Percentiles rank a stretch among this genome's conserved stretches.
Evolutionary conservation across 805 yeast genomes (phyloP).

Genomic region (Starmerella apis): DNA sequence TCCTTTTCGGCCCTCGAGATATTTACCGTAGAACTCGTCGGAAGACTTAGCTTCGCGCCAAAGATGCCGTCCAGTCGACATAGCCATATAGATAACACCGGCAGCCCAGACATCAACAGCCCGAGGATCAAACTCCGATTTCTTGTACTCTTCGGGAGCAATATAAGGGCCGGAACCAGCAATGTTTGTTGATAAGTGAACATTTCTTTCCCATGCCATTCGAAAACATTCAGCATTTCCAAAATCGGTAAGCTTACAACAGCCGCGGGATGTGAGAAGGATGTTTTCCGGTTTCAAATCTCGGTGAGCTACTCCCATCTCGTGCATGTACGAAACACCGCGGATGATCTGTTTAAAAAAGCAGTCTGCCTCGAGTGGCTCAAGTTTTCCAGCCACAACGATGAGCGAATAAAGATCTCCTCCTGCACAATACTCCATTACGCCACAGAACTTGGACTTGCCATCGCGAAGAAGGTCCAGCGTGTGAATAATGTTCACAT

Average conservation of each 20-base stretch:
- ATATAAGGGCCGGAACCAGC: slow-evolving; percentile 85
- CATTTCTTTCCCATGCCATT: slow-evolving; percentile 72
- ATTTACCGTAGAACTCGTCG: slow-evolving; percentile 69
- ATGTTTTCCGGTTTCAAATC: slow-evolving; percentile 87
- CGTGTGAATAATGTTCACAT: slow-evolving; percentile 61
- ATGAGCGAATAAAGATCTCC: slow-evolving; percentile 63
- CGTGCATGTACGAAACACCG: slow-evolving; percentile 75
- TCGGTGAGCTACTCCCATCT: slow-evolving; percentile 85
- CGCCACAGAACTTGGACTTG: slow-evolving; percentile 62
- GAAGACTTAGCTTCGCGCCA: slow-evolving; percentile 70
- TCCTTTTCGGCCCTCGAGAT: slow-evolving; percentile 64
- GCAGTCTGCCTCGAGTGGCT: slow-evolving; percentile 69
- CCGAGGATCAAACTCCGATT: slow-evolving; percentile 55
- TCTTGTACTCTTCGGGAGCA: slow-evolving; percentile 73
- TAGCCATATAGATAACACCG: slow-evolving; percentile 65
- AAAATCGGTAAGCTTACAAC: slow-evolving; percentile 65
- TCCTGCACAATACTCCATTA: slow-evolving; percentile 90
- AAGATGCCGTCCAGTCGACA: slow-evolving; percentile 83
- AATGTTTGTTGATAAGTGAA: slow-evolving; percentile 53
- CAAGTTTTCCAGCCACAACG: slow-evolving; percentile 42
- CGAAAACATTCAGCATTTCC: slow-evolving; percentile 85
- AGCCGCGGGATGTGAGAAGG: slow-evolving; percentile 52
- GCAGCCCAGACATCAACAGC: slow-evolving; percentile 80
- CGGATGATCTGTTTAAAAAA: slow-evolving; percentile 73
- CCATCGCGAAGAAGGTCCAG: slow-evolving; percentile 67